Percentiles rank a stretch among this genome's conserved stretches.
Conservation (phyloP, 2,329 filamentous ascomycete species). For the Thermomyces lanuginosus region DNA sequence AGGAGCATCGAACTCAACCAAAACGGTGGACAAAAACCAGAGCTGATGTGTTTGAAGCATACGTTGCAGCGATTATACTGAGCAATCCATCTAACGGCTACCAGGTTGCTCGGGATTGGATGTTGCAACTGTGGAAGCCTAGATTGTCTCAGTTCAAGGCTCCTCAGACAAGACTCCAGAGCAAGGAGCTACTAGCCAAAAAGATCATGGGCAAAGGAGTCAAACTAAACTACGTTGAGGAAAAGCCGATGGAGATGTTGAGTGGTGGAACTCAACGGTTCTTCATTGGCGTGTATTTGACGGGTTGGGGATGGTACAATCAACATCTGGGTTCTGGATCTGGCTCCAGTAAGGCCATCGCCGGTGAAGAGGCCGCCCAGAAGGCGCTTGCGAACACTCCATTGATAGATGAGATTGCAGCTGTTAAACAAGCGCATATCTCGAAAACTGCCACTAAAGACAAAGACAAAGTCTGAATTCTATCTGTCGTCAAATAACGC, state of each 20-base stretch:
- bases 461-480: too few relatives aligned
- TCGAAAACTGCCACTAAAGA: too few relatives aligned
- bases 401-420: constrained; percentile 24
- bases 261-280: constrained; percentile 26
- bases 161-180: constrained; percentile 17
- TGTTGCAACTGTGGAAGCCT: constrained; percentile 57
- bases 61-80: constrained; percentile 62
- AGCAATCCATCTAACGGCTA: constrained; percentile 50
- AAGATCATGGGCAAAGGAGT: constrained; percentile 42
- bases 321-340: constrained; percentile 30
- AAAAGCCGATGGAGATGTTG: constrained; percentile 17
- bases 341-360: constrained; percentile 28
- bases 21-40: constrained; percentile 54
- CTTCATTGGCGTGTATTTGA: constrained; percentile 32
- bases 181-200: constrained; percentile 39
- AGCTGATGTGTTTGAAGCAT: constrained; percentile 83
- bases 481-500: too few relatives aligned
- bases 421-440: constrained; percentile 17
- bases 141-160: constrained; percentile 33
- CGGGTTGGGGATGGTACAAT: constrained; percentile 31
- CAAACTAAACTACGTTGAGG: constrained; percentile 42
- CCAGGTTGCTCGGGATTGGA: constrained; percentile 47
- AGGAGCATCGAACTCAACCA: constrained; percentile 27
- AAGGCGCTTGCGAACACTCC: constrained; percentile 23
- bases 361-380: constrained; percentile 30